Percentiles rank a stretch among this genome's conserved stretches.
These are phyloP conservation scores for Dothideomycetes sp. DNA, from an alignment of 2,329 filamentous ascomycete species.

Conservation along the genomic window DNA sequence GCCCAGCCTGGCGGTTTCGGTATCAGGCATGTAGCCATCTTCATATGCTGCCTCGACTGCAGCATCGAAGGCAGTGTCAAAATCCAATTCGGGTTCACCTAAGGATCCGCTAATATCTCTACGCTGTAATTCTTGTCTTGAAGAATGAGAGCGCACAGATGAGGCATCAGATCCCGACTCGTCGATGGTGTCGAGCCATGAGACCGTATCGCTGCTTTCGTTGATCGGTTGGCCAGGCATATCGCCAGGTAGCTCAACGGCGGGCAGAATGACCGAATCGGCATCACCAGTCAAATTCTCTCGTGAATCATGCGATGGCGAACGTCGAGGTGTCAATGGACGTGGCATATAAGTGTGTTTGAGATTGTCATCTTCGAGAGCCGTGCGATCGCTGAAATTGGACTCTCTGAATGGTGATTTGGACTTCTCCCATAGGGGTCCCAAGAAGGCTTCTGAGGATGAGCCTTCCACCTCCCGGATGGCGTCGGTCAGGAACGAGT, in stretches of 20 bases:
- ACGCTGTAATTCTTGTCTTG: constrained; percentile 55
- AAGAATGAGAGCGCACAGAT: constrained; percentile 43
- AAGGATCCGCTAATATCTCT: constrained; percentile 60
- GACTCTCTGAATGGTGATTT: constrained; percentile 9
- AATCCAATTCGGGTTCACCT: constrained; percentile 73
- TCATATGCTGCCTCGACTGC: constrained; percentile 95
- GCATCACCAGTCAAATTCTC: constrained; percentile 5
- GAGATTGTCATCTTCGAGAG: constrained; percentile 5
- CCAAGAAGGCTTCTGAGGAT: constrained; percentile 9
- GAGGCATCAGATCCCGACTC: constrained; percentile 68
- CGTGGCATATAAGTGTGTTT: constrained; percentile 49
- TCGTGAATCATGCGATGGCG: constrained; percentile 32
- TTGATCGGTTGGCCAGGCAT: not conserved
- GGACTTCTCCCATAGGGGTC: constrained; percentile 12
- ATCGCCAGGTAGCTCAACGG: constrained; percentile 3
- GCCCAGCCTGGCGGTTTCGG: too few species aligned
- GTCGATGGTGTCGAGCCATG: constrained; percentile 50
- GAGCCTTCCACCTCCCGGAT: constrained; percentile 28
- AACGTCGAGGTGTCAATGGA: constrained; percentile 56
- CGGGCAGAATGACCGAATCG: not conserved
- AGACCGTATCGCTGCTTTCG: constrained; percentile 12
- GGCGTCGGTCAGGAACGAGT: constrained; percentile 30
- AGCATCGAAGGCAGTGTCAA: constrained; percentile 86
- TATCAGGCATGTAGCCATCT: constrained; percentile 74
- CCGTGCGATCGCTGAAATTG: constrained; percentile 3